Conservation (phyloP, 495 filamentous ascomycete species). For the Podospora pseudopauciseta region DNA sequence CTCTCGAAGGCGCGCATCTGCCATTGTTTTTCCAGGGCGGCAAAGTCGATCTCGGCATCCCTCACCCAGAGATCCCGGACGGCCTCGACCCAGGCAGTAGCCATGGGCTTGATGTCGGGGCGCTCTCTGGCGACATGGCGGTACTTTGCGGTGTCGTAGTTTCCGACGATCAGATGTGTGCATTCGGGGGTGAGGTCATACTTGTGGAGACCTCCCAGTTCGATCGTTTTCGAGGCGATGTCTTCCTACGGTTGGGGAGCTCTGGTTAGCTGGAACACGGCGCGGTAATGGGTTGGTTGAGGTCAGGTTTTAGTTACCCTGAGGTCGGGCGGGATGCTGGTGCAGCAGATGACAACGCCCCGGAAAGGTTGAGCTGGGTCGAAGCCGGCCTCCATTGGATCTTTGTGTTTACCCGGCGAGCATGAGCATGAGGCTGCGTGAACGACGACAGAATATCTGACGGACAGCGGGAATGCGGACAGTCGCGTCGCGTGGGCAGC, state of each 20-base stretch:
- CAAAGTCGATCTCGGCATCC: conserved; percentile 74
- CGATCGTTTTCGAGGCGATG: conserved; percentile 61
- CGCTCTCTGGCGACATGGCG: conserved; percentile 88
- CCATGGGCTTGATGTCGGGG: conserved; percentile 76
- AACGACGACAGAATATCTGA: not conserved
- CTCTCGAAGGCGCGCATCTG: conserved; percentile 43
- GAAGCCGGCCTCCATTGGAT: conserved; percentile 21
- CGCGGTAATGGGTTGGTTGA: not conserved
- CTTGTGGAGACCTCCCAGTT: conserved; percentile 84
- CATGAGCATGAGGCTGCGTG: not conserved
- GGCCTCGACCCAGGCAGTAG: conserved; percentile 77
- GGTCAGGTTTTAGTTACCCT: conserved; percentile 53
- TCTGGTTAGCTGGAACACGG: conserved; percentile 3
- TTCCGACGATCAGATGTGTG: conserved; percentile 89
- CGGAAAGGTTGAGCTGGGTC: conserved; percentile 62
- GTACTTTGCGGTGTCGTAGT: conserved; percentile 86
- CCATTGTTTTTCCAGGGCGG: conserved; percentile 49
- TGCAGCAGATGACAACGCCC: conserved; percentile 88
- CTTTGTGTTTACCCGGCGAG: not conserved
- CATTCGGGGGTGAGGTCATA: conserved; percentile 94
- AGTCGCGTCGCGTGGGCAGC: conserved; percentile 22
- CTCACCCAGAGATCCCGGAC: conserved; percentile 77
- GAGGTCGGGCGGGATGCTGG: conserved; percentile 74
- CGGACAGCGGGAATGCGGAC: not conserved
- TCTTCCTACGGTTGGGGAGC: conserved; percentile 52